Conservation (phyloP, 202 grass and related monocot genomes). For the Miscanthus sacchariflorus region DNA sequence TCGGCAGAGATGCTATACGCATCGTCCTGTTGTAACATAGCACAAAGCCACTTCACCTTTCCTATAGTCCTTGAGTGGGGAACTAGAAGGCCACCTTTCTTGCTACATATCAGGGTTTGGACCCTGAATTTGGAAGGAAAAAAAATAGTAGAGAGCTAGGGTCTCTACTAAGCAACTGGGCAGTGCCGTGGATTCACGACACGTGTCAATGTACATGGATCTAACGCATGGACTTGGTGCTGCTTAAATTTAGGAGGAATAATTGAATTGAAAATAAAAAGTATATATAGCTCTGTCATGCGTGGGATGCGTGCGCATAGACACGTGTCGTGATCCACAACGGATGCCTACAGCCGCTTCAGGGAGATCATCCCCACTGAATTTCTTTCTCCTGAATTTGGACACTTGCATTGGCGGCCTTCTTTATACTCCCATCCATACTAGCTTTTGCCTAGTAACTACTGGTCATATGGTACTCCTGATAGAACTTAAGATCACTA, state of each 20-base stretch:
- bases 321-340: too few relatives aligned
- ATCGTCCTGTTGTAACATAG: not conserved
- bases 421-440: not conserved
- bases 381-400: too few relatives aligned
- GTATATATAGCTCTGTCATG: too few relatives aligned
- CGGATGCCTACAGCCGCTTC: too few relatives aligned
- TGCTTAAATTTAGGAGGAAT: too few relatives aligned
- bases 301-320: too few relatives aligned
- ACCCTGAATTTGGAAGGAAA: not conserved
- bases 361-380: too few relatives aligned
- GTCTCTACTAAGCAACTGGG: too few relatives aligned
- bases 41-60: not conserved
- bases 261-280: too few relatives aligned
- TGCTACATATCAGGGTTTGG: not conserved
- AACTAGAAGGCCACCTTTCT: conserved; percentile 22
- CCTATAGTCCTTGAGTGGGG: not conserved
- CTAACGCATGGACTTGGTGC: too few relatives aligned
- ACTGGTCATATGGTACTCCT: conserved; percentile 12
- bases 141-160: not conserved
- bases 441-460: not conserved
- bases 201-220: not conserved
- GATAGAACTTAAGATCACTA: too few relatives aligned
- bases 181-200: too few relatives aligned
- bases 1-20: conserved; percentile 12
- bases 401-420: not conserved